phyloP scores from a whole-genome alignment of 78 protist genomes.

The Dictyostelium intermedium region DNA sequence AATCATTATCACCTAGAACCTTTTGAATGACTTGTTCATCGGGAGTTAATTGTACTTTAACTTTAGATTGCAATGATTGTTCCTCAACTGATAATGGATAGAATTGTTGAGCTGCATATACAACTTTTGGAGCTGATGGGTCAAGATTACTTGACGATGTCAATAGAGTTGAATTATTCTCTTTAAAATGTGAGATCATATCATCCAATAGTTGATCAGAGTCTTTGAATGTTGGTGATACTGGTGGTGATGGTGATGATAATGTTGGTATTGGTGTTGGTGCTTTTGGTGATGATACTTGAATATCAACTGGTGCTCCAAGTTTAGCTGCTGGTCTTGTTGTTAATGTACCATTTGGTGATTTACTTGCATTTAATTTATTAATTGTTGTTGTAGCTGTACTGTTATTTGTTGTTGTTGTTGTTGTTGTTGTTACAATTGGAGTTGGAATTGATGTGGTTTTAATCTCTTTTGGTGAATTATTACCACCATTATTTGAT shows the following conservation, averaged over 20 bases:
- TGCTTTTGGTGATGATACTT: constrained; percentile 56
- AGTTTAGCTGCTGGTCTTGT: constrained; percentile 43
- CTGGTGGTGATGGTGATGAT: constrained; percentile 20
- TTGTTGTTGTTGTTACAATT: background rate
- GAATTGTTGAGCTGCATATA: constrained; percentile 29
- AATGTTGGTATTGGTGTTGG: constrained; percentile 74
- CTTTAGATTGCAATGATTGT: background rate
- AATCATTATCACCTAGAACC: constrained; percentile 43
- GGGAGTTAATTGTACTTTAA: background rate
- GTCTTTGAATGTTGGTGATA: background rate
- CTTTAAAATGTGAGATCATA: constrained; percentile 52
- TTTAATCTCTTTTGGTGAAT: background rate
- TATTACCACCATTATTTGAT: background rate
- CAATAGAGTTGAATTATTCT: background rate
- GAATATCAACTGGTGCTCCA: constrained; percentile 55
- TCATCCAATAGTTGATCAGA: constrained; percentile 52
- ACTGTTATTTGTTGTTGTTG: background rate
- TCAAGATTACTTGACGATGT: background rate
- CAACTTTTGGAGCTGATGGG: background rate
- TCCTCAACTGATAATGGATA: constrained; percentile 55
- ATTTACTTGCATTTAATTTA: background rate
- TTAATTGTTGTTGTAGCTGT: background rate
- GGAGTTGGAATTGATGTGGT: background rate
- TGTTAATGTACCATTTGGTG: constrained; percentile 25
- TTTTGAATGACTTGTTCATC: constrained; percentile 52